Conservation (phyloP, 176 grass and related monocot genomes). For the Oryza punctata region DNA sequence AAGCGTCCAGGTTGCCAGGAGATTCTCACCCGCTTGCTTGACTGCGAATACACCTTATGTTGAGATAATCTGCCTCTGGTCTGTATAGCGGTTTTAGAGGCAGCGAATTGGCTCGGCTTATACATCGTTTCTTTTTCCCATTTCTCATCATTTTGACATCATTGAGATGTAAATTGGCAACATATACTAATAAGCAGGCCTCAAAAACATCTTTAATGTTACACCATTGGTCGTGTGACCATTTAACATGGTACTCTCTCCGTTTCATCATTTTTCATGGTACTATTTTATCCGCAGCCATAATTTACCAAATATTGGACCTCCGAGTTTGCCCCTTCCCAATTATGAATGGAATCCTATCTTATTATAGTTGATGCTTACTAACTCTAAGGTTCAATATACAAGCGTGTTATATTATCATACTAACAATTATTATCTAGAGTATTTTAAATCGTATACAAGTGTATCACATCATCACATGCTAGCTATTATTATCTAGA, state of each 20-base stretch:
- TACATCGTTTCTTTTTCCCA: conserved; percentile 39
- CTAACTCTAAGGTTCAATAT: no score
- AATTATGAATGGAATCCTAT: no score
- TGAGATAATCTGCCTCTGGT: conserved; percentile 53
- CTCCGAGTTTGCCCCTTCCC: no score
- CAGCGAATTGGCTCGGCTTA: conserved; percentile 30
- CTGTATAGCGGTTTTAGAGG: conserved; percentile 56
- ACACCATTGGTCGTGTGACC: conserved; percentile 17
- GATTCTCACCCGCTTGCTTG: conserved; percentile 91
- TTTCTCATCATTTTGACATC: conserved; percentile 43
- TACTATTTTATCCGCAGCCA: neutral
- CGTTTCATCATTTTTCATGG: neutral
- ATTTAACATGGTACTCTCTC: neutral
- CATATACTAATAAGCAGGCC: conserved; percentile 47
- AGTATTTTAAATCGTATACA: no score
- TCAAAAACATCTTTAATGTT: conserved; percentile 40
- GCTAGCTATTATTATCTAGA: no score
- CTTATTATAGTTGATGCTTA: no score
- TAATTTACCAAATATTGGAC: neutral
- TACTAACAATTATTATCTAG: no score
- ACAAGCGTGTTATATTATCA: no score
- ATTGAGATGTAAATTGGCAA: conserved; percentile 65
- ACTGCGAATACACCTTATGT: conserved; percentile 91
- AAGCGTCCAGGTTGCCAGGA: conserved; percentile 90
- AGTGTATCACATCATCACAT: no score